These are phyloP conservation scores for Neofusicoccum kwambonambiense DNA, from an alignment of 2,329 filamentous ascomycete species.

Conservation along the genomic window DNA sequence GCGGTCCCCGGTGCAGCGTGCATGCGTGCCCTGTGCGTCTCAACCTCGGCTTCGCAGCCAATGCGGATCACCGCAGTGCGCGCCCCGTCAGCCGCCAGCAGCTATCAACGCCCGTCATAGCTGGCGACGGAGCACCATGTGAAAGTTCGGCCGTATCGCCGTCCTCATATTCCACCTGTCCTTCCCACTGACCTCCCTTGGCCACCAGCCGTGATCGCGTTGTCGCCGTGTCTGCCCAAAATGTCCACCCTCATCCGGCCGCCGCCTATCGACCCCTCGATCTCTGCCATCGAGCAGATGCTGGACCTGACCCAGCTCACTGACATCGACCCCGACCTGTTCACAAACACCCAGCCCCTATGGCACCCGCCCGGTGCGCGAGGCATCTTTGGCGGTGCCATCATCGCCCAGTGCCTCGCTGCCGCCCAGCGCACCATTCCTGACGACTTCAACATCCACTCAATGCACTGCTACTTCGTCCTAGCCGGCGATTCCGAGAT, in stretches of 20 bases:
- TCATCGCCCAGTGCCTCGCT: conserved; percentile 87
- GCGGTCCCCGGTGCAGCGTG: not conserved
- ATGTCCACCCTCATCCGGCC: conserved; percentile 68
- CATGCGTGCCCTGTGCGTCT: not conserved
- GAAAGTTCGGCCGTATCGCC: conserved; percentile 2
- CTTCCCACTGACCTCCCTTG: not conserved
- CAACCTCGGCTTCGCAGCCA: not conserved
- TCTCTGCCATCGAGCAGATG: conserved; percentile 83
- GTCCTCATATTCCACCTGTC: not conserved
- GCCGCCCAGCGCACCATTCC: conserved; percentile 88
- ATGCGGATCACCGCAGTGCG: not conserved
- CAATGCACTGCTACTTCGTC: conserved; percentile 99
- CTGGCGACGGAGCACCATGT: conserved; percentile 2
- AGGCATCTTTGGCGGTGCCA: conserved; percentile 89
- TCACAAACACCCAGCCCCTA: conserved; percentile 86
- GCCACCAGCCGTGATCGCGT: not conserved
- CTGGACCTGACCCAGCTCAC: conserved; percentile 79
- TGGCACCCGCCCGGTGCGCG: conserved; percentile 92
- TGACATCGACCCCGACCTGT: conserved; percentile 79
- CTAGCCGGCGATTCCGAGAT: conserved; percentile 81
- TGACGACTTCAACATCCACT: conserved; percentile 78
- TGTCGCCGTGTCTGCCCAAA: not conserved
- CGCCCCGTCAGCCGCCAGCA: not conserved
- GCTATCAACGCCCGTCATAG: not conserved
- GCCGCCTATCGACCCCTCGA: conserved; percentile 68